phyloP scores from a whole-genome alignment of 1,139 yeast genomes.

The Geotrichum cucujoidarum region DNA sequence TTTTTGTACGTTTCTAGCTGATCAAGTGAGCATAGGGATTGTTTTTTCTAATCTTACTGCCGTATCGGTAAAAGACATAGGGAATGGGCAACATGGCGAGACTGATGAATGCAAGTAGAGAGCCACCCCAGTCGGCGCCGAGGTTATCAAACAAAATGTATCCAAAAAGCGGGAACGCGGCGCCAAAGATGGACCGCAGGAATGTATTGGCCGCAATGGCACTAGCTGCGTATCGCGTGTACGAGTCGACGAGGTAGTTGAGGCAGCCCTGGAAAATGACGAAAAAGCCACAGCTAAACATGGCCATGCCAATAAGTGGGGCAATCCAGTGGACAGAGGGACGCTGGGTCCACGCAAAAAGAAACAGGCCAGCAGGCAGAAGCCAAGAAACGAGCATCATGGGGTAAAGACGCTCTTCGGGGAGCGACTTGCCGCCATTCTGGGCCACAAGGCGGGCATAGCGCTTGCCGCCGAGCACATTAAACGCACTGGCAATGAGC shows the following conservation, averaged over 20 bases:
- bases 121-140: constrained; percentile 62
- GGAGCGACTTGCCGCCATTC: constrained; percentile 47
- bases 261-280: constrained; percentile 53
- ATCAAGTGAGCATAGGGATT: constrained; percentile 42
- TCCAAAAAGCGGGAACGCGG: constrained; percentile 72
- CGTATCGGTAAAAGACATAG: constrained; percentile 53
- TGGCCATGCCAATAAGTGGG: constrained; percentile 58
- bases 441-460: constrained; percentile 53
- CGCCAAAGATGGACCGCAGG: constrained; percentile 62
- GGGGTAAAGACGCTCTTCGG: constrained; percentile 58
- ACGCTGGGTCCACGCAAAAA: constrained; percentile 69
- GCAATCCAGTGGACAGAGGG: constrained; percentile 66
- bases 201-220: constrained; percentile 79
- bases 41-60: constrained; percentile 50
- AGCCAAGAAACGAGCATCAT: constrained; percentile 44
- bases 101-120: constrained; percentile 52
- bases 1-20: no score
- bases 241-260: constrained; percentile 60
- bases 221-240: constrained; percentile 61
- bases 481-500: constrained; percentile 44
- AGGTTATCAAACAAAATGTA: constrained; percentile 50
- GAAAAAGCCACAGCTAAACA: constrained; percentile 61
- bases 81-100: constrained; percentile 62
- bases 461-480: constrained; percentile 43
- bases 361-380: constrained; percentile 65